Base-by-base conservation (phyloP, 148 eudicot genomes). In the Rhododendron kiyosumense region DNA sequence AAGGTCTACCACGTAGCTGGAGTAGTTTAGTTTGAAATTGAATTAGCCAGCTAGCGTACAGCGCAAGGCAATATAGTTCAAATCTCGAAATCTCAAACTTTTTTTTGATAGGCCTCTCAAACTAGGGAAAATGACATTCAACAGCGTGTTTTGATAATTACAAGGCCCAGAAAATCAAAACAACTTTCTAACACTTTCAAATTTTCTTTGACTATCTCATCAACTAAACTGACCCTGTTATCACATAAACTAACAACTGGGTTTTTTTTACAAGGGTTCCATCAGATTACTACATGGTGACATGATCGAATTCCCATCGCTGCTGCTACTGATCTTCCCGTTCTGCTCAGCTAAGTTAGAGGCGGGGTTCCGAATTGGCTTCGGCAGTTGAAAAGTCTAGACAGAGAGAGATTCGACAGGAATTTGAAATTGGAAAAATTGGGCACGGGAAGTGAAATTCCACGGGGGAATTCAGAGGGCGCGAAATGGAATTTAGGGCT, bases 201-300 rank as follows among this genome's bases (percentile, higher is more conserved):
- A 43, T 78, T 17, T 36, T 34, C 43, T 15, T 15, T 2, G 0
- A 75, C 78, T 75, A 6, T 75, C 78, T 5, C 46, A 34, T 6
- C 78, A 36, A 78, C 15, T 6, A 43, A 45, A 7, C 11, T 46
- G 49, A 12, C 10, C 49, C 49, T 12, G 43, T 9, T 46, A 46
- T 46, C 11, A 8, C 81, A 78, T 7, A 78, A 78, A 17, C 12
- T 73, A 73, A 73, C 18, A 14, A 32, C 18, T 1, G 43, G 43
- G 43, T 41, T 5, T 41, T 41, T 41, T 41, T 0, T 41, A 41
- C 43, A 5, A 38, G 61, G 24, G n/a, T 81, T 38, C 43, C 28
- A 76, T 75, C 20, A 51, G 20, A 46, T 46, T 15, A 30, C 10
- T 87, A 96, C 99, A 95, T 96, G 99, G 83, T 96, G 99, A 48